Conservation (phyloP, 2,329 filamentous ascomycete species). For the Aspergillus ochraceoroseus region DNA sequence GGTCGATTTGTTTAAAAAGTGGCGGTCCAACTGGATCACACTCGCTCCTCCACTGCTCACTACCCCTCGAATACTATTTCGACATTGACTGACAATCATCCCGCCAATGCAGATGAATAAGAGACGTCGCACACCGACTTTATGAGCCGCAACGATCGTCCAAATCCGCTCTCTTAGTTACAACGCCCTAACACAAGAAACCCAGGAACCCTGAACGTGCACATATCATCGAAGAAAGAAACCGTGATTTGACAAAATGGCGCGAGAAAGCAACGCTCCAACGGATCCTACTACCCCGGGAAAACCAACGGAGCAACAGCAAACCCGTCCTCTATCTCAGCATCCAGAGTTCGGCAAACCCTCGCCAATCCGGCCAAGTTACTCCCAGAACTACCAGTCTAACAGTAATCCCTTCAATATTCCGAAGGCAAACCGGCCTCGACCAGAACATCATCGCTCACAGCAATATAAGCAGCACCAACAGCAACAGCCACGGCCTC, state of each 20-base stretch:
- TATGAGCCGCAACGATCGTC: neutral
- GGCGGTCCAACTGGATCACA: slow-evolving; percentile 5
- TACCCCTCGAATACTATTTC: no score
- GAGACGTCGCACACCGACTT: neutral
- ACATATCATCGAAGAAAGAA: neutral
- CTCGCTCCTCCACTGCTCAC: neutral
- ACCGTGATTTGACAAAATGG: slow-evolving; percentile 3
- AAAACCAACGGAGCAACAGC: slow-evolving; percentile 9
- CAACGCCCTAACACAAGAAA: neutral
- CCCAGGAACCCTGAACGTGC: neutral
- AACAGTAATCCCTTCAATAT: slow-evolving; percentile 50
- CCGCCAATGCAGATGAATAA: neutral
- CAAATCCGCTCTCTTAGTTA: neutral
- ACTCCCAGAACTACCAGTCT: slow-evolving; percentile 37
- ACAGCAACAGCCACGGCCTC: slow-evolving; percentile 16
- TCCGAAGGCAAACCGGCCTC: slow-evolving; percentile 46
- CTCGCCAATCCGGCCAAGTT: slow-evolving; percentile 49
- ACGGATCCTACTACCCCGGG: slow-evolving; percentile 4
- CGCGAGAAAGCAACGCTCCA: slow-evolving; percentile 11
- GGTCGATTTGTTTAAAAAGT: no score
- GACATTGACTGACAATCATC: neutral
- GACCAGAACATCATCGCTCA: slow-evolving; percentile 50
- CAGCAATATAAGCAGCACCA: slow-evolving; percentile 15
- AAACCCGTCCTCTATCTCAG: slow-evolving; percentile 32
- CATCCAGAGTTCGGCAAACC: slow-evolving; percentile 56